Percentiles rank a stretch among this genome's conserved stretches.
These are phyloP conservation scores for Alternaria sp. DNA, from an alignment of 2,329 filamentous ascomycete species.

Conservation along the genomic window DNA sequence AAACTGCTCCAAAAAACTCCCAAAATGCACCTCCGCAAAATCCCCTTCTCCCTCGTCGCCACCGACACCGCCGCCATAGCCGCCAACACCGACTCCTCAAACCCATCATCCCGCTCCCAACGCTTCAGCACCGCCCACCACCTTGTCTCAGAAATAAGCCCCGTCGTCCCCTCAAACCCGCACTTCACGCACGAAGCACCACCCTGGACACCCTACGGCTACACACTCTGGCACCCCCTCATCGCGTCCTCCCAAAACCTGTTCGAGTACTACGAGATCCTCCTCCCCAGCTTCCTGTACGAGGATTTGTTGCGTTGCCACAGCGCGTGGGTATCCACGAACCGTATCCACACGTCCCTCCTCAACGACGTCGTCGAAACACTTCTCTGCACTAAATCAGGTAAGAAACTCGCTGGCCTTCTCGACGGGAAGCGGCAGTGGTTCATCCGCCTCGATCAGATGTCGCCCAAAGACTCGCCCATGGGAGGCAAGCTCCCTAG, in stretches of 20 bases:
- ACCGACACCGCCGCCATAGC: not conserved
- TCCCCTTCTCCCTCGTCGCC: constrained; percentile 14
- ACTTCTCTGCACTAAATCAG: not conserved
- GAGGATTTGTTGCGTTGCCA: constrained; percentile 39
- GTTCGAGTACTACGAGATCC: constrained; percentile 24
- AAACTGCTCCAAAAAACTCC: fast-evolving
- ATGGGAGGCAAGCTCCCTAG: not conserved
- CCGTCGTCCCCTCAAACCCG: constrained; percentile 5
- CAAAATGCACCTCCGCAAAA: constrained; percentile 13
- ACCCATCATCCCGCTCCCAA: constrained; percentile 10
- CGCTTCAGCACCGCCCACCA: constrained; percentile 22
- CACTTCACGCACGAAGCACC: constrained; percentile 19
- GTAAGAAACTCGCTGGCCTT: not conserved
- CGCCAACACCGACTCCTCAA: constrained; percentile 7
- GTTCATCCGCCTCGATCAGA: constrained; percentile 54
- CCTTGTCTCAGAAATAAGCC: constrained; percentile 5
- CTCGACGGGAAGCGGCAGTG: constrained; percentile 17
- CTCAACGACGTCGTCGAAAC: constrained; percentile 7
- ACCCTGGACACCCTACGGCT: constrained; percentile 45
- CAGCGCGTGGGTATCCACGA: constrained; percentile 5
- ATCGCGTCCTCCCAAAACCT: constrained; percentile 48
- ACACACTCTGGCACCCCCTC: constrained; percentile 51
- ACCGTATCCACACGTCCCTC: not conserved
- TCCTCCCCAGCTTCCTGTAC: constrained; percentile 23
- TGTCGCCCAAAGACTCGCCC: constrained; percentile 52